Percentiles rank a stretch among this genome's conserved stretches.
Conservation (phyloP, 78 protist genomes). For the Chrysochromulina parva region DNA sequence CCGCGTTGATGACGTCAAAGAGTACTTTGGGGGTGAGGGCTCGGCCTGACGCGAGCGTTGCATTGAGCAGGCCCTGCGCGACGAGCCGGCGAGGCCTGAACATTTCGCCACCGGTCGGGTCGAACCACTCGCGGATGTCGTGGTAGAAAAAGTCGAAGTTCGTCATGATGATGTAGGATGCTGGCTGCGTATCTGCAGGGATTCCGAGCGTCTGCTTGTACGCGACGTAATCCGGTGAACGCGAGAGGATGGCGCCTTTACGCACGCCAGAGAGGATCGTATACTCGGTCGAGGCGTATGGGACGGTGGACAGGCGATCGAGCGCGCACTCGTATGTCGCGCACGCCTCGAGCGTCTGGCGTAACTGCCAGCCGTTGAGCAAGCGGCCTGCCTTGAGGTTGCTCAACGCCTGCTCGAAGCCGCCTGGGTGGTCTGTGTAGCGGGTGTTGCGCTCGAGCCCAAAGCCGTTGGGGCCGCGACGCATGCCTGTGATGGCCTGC, state of each 20-base stretch:
- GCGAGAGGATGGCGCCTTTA: not conserved
- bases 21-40: not conserved
- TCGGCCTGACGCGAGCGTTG: not conserved
- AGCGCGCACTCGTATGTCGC: not conserved
- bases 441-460: constrained; percentile 19
- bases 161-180: not conserved
- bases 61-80: not conserved
- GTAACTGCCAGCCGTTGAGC: constrained; percentile 2
- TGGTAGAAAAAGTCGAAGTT: constrained; percentile 31
- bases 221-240: not conserved
- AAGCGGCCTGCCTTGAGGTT: not conserved
- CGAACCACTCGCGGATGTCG: constrained; percentile 11
- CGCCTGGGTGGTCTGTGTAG: not conserved
- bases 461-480: not conserved
- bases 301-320: not conserved
- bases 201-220: not conserved
- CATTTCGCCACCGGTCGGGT: not conserved
- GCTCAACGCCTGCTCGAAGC: not conserved
- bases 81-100: not conserved
- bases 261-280: constrained; percentile 15
- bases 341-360: not conserved
- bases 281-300: constrained; percentile 16
- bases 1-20: not conserved
- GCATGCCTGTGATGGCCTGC: not conserved
- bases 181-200: not conserved